Evolutionary conservation across 2,329 filamentous ascomycete genomes (phyloP), one percentile per base, ranked within the genome.

Genomic region (Capronia epimyces): DNA sequence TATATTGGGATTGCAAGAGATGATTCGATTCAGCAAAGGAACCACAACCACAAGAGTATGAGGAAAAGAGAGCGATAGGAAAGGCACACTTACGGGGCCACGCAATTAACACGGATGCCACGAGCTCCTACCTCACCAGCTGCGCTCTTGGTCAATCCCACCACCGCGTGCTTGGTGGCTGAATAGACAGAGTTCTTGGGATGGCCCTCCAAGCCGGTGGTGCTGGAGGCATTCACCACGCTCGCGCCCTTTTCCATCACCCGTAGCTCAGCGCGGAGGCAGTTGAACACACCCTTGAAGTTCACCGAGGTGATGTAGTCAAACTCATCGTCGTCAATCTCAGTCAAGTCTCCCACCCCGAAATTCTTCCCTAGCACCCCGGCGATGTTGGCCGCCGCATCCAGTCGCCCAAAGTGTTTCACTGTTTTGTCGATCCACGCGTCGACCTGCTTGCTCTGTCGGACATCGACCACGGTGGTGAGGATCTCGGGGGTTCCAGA

Each of bases 221-320:
- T 66, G 0, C 66, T 70, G 13, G 65, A 62, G 9, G 72, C 69
- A 49, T 73, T 74, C 18, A 74, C 67, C 40, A 74, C 68, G 32
- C 40, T 39, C 13, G 15, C 50, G 6, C 40, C 43, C 9, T 42
- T 29, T 13, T 36, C 47, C 49, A 78, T 71, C 18, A 69, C 66
- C 12, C 63, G 6, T 15, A 80, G 52, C 59, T 80, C 62, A n/a
- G 74, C 72, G 13, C 74, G 65, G 51, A 81, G 53, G 51, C 74
- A 78, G 43, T 76, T 72, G 63, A 79, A 75, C 22, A 74, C 63
- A 3, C 78, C 76, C 6, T 62, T 68, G 6, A 71, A 52, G 57
- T 78, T 78, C 8, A 77, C 70, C 1, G 62, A 57, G 40, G 76
- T 61, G 8, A 71, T 62, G 25, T 61, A 61, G 32, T 71, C 66